Base-by-base conservation (phyloP, 768 basidiomycete species). In the Inosperma sp. region DNA sequence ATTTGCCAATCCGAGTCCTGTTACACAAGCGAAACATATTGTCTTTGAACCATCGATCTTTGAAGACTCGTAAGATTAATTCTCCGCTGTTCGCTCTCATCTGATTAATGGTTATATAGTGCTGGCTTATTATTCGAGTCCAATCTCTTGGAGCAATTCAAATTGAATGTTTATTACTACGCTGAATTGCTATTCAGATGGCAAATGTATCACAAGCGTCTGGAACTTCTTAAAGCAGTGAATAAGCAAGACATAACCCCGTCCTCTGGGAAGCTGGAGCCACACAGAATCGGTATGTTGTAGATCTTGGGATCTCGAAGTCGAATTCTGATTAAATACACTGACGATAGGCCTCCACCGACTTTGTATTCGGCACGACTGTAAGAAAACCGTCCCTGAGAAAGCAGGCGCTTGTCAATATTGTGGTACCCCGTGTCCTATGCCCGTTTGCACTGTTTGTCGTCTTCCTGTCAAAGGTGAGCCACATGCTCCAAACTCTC, bases 141-240 rank as follows among this genome's bases (percentile, higher is more conserved):
- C 3, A 58, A 66, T 7, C 60, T 78, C 45, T 71, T 80, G 17
- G 65, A 70, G 16, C 72, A 73, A 52, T 71, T 77, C 55, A 60
- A 63, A 45, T 54, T 64, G 25, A 88, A 93, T 63, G 72, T 92
- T 17, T 67, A 81, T 35, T 72, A 75, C 1, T 93, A 93, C 61
- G 85, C 86, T 5, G 88, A 93, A 49, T 68, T 86, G 55, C 70
- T 93, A 19, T 80, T 81, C 56, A 70, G 82, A 36, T 93, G 91
- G 92, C 69, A 80, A 54, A 63, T 90, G 46, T 70, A 78, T 57
- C 74, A 81, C 33, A 86, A 89, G 62, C 79, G 90, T 3, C 66
- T 83, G 14, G 88, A 90, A 56, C 73, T 93, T 1, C 67, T 92
- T 50, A 88, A 88, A 55, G 72, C 79, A n/a, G 74, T 84, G 17